Evolutionary conservation across 768 basidiomycete species (phyloP), one percentile per base, ranked within the genome.

Genomic region (Leccinum uliginosum): DNA sequence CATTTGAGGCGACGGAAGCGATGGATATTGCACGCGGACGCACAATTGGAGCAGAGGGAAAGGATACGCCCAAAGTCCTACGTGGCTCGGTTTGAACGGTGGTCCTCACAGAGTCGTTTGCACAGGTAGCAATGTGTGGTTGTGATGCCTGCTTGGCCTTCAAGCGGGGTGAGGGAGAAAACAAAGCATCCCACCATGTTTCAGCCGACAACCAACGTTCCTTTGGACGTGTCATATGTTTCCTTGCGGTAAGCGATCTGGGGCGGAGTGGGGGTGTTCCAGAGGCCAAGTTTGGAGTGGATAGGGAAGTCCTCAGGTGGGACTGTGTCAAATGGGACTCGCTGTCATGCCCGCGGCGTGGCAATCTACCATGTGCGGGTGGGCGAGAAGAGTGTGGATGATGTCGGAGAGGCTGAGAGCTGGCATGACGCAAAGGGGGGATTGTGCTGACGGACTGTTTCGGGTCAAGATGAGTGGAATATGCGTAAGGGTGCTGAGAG

Each of bases 101-200:
- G 44, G 76, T 79, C 6, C 60, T 73, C 11, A 80, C 81, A 1
- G 84, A 81, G 58, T 80, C 82, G 29, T 75, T 64, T 12, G 60
- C 63, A 47, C 57, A 74, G 27, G 62, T 61, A 8, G 56, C 57
- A 2, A 54, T 46, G 53, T 49, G 35, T 51, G 55, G 44, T 55
- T 56, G 57, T 57, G 66, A 55, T 21, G 65, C 61, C 23, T 76
- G 75, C 60, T 78, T 80, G 57, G 83, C 56, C 65, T 80, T 82
- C 62, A 92, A 80, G 51, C 88, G 77, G 12, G 90, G 90, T 1
- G 87, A 81, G 3, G 90, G 90, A 55, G 91, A 85, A 24, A 91
- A 69, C 9, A 91, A 64, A 0, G 88, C 89, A 60, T 91, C 88
- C 70, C 89, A 92, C 87, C 89, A 90, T 17, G 85, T 84, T 71